Conservation (phyloP, 345 rosid genomes). For the Murraya koenigii region DNA sequence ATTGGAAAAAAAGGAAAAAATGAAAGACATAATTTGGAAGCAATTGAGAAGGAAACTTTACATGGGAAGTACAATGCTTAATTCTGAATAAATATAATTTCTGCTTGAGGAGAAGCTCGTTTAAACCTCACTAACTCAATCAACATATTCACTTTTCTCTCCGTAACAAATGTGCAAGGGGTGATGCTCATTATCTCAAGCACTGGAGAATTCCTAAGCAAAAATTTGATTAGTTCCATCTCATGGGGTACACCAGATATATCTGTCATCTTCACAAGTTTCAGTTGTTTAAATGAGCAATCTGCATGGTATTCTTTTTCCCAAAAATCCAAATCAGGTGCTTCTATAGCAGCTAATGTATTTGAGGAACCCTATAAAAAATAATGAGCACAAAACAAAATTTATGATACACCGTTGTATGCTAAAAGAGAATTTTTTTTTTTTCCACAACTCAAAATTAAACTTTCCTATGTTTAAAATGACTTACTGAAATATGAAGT, state of each 20-base stretch:
- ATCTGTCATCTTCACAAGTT: constrained; percentile 66
- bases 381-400: not conserved
- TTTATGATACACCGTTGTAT: not conserved
- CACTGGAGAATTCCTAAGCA: constrained; percentile 64
- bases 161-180: constrained; percentile 51
- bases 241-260: constrained; percentile 71
- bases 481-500: constrained; percentile 75
- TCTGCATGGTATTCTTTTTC: constrained; percentile 47
- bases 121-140: constrained; percentile 62
- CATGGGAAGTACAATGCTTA: constrained; percentile 21
- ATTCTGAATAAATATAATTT: constrained; percentile 60
- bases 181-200: constrained; percentile 59
- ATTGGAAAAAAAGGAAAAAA: too few species aligned
- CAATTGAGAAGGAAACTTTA: not conserved
- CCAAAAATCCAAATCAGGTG: constrained; percentile 58
- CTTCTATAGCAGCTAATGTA: constrained; percentile 46
- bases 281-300: constrained; percentile 52
- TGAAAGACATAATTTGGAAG: too few species aligned
- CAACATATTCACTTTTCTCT: constrained; percentile 60
- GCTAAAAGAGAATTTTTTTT: not conserved
- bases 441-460: not conserved
- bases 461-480: constrained; percentile 6
- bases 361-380: constrained; percentile 57
- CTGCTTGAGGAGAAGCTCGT: constrained; percentile 74
- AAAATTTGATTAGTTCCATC: constrained; percentile 74